Base-by-base conservation (phyloP, 306 rosid genomes). In the Rosa rugosa region DNA sequence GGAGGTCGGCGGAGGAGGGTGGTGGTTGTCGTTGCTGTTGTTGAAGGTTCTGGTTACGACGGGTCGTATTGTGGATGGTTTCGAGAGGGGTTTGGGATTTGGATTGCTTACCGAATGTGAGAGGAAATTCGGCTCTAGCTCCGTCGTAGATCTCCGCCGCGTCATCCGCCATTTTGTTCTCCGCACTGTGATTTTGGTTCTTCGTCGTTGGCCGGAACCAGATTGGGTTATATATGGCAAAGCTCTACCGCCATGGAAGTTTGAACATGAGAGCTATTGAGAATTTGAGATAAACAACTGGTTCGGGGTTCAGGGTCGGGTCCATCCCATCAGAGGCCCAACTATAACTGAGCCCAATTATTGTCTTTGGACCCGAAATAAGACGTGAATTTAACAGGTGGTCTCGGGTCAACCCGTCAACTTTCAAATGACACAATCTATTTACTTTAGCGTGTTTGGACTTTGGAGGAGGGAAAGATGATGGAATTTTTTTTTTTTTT, bases 31-130 rank as follows among this genome's bases (percentile, higher is more conserved):
- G 60, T 12, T 22, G 60, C 6, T 75, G 83, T 18, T 86, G 81
- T n/a, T 53, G 62, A 69, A 69, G 66, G 68, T 31, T 79, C 1
- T 57, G 66, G 64, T 85, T 38, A 53, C 97, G 97, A 63, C 94
- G 97, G 65, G 99, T 95, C 13, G 97, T 78, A 38, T 87, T 91
- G 89, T 95, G 99, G 40, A 92, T 88, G 53, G 88, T 78, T 86
- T 95, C 99, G 57, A 92, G 96, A 79, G 99, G 66, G 56, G 92
- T 90, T 77, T 89, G 92, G 8, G 96, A 71, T 68, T 95, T 95
- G 13, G 98, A 84, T 86, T 95, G 97, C 84, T 95, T 95, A 10
- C 99, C 99, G 76, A 92, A 95, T 0, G 90, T 49, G 5, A 92
- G 69, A 84, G 99, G 99, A 76, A 95, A 95, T 53, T 88, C 90